Base-by-base conservation (phyloP, 305 asterid genomes). In the Fraxinus dipetala region DNA sequence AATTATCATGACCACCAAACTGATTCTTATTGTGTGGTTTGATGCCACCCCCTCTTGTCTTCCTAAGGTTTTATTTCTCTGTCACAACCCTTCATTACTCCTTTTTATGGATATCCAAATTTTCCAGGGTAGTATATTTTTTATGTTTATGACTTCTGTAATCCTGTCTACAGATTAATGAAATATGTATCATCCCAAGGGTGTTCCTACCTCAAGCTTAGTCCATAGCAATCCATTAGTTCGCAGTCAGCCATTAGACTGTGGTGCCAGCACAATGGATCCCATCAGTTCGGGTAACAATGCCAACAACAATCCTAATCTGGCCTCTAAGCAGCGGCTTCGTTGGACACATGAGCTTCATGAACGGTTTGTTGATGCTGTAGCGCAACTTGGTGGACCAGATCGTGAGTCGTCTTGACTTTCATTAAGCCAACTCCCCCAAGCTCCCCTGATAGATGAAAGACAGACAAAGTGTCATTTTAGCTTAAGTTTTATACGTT, bases 271-370 rank as follows among this genome's bases (percentile, higher is more conserved):
- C 65, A 13, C 85, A 56, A 91, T 90, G 92, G 97, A 90, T 73
- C 87, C 90, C 26, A 38, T 24, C 7, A 77, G 83, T 78, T 93
- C 94, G 69, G 85, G 85, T 77, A 87, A 86, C 86, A 88, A 79
- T 85, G 89, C 32, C 77, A 82, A 84, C 86, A 93, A 24, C 87
- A 91, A 85, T 80, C 75, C 90, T 45, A 92, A 83, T 86, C 85
- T 91, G 73, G 91, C 97, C 22, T 93, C 98, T 14, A 93, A 90
- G 88, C 97, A 92, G 81, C 91, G 98, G 78, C 95, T 93, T 80
- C 98, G 97, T 30, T 93, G 98, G 98, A 93, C 97, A 72, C 93
- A 93, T 36, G 97, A 93, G 81, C 98, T 93, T 84, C 98, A 93
- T 35, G 98, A 93, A 67, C 93, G 97, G 82, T 92, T 93, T 87